Evolutionary conservation across 768 basidiomycete species (phyloP), one percentile per base, ranked within the genome.

Genomic region (Calocera cornea): DNA sequence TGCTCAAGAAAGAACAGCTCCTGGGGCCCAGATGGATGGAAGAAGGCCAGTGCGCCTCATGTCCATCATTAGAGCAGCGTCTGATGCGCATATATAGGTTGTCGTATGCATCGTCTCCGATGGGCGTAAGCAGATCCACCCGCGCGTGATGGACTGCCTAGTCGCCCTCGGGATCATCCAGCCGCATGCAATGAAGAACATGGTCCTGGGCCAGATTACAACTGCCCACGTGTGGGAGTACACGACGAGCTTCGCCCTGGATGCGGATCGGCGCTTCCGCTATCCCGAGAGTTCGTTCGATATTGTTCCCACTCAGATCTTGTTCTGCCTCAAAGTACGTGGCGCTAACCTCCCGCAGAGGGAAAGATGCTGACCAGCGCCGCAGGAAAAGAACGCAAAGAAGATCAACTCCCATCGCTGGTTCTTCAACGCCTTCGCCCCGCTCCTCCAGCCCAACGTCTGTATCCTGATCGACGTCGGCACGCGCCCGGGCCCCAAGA

Each of bases 321-420:
- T 98, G 34, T 79, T 76, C 68, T 79, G 78, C 64, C 69, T 80
- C 69, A 79, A 79, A 71, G 73, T 75, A 66, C 73, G 74, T 67
- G 67, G 41, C 36, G 67, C 65, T 40, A 67, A 50, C 44, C 40
- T 14, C 69, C 44, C n/a, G 10, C 27, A 17, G 29, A 34, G 8
- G 27, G 27, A 31, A 16, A 60, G 44, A 2, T 2, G 34, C 64
- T 65, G 12, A 44, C 33, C 16, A 17, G 34, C 29, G 74, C 82
- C 90, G 80, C 91, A 92, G 79, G 93, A 95, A 79, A 90, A 86
- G 80, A 97, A 95, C 74, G 88, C 92, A 74, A 94, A 95, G 81
- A 97, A 97, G 79, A 95, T 97, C 74, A 97, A 97, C 75, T 91
- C 89, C 60, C 94, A 97, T 73, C 81, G 95, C 63, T 97, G 95